Evolutionary conservation across 2,329 filamentous ascomycete species (phyloP), one percentile per base, ranked within the genome.

Genomic region (Ascochyta rabiei): DNA sequence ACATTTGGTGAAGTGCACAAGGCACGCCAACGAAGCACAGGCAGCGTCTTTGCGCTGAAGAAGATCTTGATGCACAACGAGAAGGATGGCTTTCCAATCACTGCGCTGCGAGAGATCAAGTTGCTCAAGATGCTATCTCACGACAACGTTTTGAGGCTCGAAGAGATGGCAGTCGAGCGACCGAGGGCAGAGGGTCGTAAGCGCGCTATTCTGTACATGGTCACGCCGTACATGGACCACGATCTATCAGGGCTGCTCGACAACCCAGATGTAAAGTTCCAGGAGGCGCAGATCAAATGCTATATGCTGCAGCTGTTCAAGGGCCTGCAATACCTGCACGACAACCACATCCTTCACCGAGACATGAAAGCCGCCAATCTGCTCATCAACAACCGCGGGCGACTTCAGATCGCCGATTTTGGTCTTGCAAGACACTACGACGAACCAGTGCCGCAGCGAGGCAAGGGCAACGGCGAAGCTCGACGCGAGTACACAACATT

Each of bases 1-100:
- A 98, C 93, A 19, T 98, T 98, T 78, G 93, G 93, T 63, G 92
- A 98, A 79, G 95, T 98, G 34, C 91, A 96, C 76, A 95, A 93
- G 70, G 95, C 92, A 57, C 85, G 85, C 58, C 91, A 89, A 24
- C 88, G 86, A 68, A 89, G 84, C 68, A 90, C 86, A 1, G 89
- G 90, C 48, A 82, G 85, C 21, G 76, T 93, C 40, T 89, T 96
- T 57, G 95, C 95, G 4, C 77, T 99, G 70, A 99, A 99, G 81
- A 98, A 98, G 83, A 99, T 99, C 63, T 86, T 99, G 63, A 97
- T 98, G 90, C 95, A 98, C 75, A 96, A 98, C 75, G 95, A 99
- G 80, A 98, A 97, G 75, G 95, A 99, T 76, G 95, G 95, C 81
- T 99, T 99, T 66, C 95, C 95, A n/a, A 99, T 99, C 61, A 99